Percentiles rank a stretch among this genome's conserved stretches.
Evolutionary conservation across 2,329 filamentous ascomycete species (phyloP).

Genomic region (Penicillium digitatum): DNA sequence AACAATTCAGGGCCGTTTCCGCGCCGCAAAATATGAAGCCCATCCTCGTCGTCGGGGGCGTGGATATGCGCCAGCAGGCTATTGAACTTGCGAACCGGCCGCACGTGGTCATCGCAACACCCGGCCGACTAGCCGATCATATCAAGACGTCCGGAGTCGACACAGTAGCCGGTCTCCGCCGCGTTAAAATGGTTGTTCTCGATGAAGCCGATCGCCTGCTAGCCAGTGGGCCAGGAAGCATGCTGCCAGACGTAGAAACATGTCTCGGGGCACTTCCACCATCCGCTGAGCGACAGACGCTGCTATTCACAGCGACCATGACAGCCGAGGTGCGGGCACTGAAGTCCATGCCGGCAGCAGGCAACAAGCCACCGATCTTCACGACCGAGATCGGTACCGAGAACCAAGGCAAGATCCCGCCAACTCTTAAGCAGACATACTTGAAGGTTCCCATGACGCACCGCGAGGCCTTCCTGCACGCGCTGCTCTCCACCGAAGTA

Average conservation of each 20-base stretch:
- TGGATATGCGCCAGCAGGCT: constrained; percentile 88
- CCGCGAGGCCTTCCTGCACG: constrained; percentile 90
- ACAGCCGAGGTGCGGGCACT: constrained; percentile 86
- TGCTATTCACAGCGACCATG: constrained; percentile 93
- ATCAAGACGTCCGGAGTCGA: constrained; percentile 88
- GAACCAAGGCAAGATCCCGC: constrained; percentile 68
- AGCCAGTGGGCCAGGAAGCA: constrained; percentile 69
- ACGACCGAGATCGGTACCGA: constrained; percentile 77
- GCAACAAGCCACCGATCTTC: constrained; percentile 72
- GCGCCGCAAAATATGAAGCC: constrained; percentile 82
- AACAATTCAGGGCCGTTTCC: constrained; percentile 92
- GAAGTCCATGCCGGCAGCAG: constrained; percentile 68
- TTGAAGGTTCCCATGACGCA: constrained; percentile 86
- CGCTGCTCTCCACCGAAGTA: constrained; percentile 72
- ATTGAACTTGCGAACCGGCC: constrained; percentile 76
- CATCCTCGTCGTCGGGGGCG: constrained; percentile 83
- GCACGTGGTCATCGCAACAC: constrained; percentile 91
- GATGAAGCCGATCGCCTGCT: constrained; percentile 94
- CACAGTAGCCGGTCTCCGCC: constrained; percentile 74
- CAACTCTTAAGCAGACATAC: constrained; percentile 77
- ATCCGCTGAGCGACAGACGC: constrained; percentile 75
- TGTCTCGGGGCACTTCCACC: constrained; percentile 79
- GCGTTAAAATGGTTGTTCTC: constrained; percentile 81
- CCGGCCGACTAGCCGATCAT: constrained; percentile 88
- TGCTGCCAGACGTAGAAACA: constrained; percentile 90